Evolutionary conservation across 495 filamentous ascomycete species (phyloP).

Genomic region (Aspergillus heteromorphus): DNA sequence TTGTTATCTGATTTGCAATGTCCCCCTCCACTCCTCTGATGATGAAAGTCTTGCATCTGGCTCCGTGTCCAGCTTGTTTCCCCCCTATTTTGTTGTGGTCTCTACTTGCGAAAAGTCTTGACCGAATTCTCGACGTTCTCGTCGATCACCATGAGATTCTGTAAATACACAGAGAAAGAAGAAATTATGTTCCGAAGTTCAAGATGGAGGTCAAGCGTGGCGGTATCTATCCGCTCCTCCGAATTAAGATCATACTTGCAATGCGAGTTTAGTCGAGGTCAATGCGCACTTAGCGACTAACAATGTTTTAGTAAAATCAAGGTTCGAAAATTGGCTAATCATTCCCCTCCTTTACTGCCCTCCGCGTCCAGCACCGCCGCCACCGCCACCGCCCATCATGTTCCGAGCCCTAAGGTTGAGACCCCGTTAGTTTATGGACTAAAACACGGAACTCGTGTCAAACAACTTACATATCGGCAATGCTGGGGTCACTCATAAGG

Average conservation of each 20-base stretch:
- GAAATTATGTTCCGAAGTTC: background rate
- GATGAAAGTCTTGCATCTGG: constrained; percentile 25
- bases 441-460: background rate
- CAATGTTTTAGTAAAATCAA: background rate
- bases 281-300: background rate
- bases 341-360: constrained; percentile 8
- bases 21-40: constrained; percentile 28
- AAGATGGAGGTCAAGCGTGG: background rate
- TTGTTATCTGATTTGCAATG: constrained; percentile 17
- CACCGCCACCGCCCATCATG: constrained; percentile 64
- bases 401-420: constrained; percentile 58
- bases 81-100: background rate
- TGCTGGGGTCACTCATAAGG: constrained; percentile 84
- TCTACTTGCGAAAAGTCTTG: background rate
- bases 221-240: constrained; percentile 12
- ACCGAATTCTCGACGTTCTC: background rate
- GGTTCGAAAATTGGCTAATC: background rate
- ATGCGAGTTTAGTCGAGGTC: background rate
- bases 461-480: constrained; percentile 83
- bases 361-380: constrained; percentile 22
- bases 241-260: constrained; percentile 7
- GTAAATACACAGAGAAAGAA: background rate
- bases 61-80: constrained; percentile 16
- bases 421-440: constrained; percentile 15
- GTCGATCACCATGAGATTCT: background rate